A percentile compares a stretch with the other conserved stretches of the same genome.
These are phyloP conservation scores for Yamadazyma sp. DNA, from an alignment of 805 yeast genomes.

Conservation along the genomic window DNA sequence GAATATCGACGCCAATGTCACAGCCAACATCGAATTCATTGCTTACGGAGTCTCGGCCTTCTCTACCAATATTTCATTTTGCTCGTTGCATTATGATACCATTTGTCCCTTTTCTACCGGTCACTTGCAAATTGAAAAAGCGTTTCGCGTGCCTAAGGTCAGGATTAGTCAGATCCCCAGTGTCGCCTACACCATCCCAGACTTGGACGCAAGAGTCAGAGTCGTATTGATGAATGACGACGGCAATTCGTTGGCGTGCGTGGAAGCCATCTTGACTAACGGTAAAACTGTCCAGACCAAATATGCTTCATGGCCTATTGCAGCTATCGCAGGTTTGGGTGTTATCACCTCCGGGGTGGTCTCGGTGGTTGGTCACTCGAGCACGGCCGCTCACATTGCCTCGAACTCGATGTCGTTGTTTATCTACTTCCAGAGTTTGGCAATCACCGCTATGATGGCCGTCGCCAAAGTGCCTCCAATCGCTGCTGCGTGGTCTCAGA, in stretches of 20 bases:
- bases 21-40: conserved; percentile 62
- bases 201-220: conserved; percentile 86
- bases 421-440: conserved; percentile 90
- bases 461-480: conserved; percentile 91
- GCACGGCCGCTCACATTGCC: conserved; percentile 96
- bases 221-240: conserved; percentile 59
- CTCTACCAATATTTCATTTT: conserved; percentile 56
- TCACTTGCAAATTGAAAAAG: conserved; percentile 68
- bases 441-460: conserved; percentile 93
- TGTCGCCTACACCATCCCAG: conserved; percentile 88
- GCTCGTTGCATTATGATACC: conserved; percentile 53
- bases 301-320: conserved; percentile 95
- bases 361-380: conserved; percentile 83
- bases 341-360: conserved; percentile 83
- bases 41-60: conserved; percentile 79
- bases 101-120: conserved; percentile 87
- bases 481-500: conserved; percentile 97
- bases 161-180: conserved; percentile 63
- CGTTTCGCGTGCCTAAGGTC: conserved; percentile 41
- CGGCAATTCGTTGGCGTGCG: conserved; percentile 74
- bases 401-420: conserved; percentile 91
- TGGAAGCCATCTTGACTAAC: conserved; percentile 79
- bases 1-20: conserved; percentile 68
- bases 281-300: conserved; percentile 93
- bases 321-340: conserved; percentile 86